Conservation (phyloP, 2,329 filamentous ascomycete species). For the Samsoniella hepiali region DNA sequence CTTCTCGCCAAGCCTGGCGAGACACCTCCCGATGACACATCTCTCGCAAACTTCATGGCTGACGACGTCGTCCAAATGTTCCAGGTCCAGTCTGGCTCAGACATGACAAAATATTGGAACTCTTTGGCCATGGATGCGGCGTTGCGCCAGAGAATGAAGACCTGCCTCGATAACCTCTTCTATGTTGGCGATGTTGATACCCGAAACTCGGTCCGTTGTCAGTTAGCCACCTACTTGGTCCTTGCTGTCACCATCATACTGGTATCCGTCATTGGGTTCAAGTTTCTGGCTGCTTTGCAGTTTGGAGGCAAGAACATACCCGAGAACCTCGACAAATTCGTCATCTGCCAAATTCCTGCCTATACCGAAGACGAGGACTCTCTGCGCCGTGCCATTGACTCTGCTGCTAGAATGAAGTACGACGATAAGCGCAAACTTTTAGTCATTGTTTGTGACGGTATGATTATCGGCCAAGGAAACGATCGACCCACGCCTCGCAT, state of each 20-base stretch:
- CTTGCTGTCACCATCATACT: slow-evolving; percentile 80
- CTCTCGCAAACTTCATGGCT: slow-evolving; percentile 78
- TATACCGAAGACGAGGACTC: slow-evolving; percentile 99
- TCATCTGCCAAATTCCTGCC: slow-evolving; percentile 95
- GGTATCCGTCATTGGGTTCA: slow-evolving; percentile 82
- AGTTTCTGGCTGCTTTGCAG: slow-evolving; percentile 93
- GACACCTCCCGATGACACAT: slow-evolving; percentile 41
- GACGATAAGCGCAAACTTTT: slow-evolving; percentile 98
- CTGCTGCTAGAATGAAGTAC: slow-evolving; percentile 89
- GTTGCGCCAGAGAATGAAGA: slow-evolving; percentile 65
- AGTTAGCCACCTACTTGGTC: slow-evolving; percentile 86
- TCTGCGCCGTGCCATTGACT: slow-evolving; percentile 93
- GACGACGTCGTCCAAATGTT: slow-evolving; percentile 71
- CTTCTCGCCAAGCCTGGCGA: slow-evolving; percentile 56
- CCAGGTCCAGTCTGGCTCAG: slow-evolving; percentile 67
- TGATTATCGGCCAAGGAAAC: slow-evolving; percentile 99
- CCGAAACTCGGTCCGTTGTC: slow-evolving; percentile 77
- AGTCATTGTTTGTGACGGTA: slow-evolving; percentile 90
- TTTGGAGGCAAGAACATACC: slow-evolving; percentile 89
- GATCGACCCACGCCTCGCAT: slow-evolving; percentile 93
- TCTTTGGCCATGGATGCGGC: slow-evolving; percentile 57
- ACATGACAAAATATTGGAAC: slow-evolving; percentile 82
- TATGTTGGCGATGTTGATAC: slow-evolving; percentile 92
- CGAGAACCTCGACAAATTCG: slow-evolving; percentile 95
- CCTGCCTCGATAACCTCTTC: slow-evolving; percentile 91